Evolutionary conservation across 768 basidiomycete genomes (phyloP), one percentile per base, ranked within the genome.

Genomic region (Cystobasidiopsis lactophilus): DNA sequence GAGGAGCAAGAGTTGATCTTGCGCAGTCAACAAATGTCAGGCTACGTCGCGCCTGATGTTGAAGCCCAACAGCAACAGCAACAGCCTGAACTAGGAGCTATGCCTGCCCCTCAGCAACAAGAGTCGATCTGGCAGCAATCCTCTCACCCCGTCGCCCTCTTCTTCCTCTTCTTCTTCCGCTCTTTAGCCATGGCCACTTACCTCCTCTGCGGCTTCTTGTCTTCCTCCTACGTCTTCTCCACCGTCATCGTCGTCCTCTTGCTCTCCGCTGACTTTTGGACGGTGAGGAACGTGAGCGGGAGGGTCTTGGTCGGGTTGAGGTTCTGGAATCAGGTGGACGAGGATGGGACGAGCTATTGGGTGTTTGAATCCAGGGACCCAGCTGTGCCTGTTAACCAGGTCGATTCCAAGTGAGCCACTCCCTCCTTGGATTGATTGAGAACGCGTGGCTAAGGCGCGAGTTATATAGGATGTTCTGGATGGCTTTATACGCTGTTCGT

Each of bases 271-370:
- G 93, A 98, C 69, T 98, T 98, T 66, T 98, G 91, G 93, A 95
- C 91, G 61, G 86, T 85, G 59, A 72, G 88, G 81, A 98, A 98
- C 62, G 86, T 98, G 14, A 76, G 88, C 0, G 93, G 93, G 2
- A 72, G 93, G 58, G 86, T 81, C 23, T 71, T 98, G 16, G 93
- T 96, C 11, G 93, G 93, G 21, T 70, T 98, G 56, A 73, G 93
- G 51, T 98, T 89, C 64, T 96, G 91, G 91, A 98, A 96, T 65
- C 89, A 96, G 68, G 86, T 96, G 14, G 88, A 96, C 62, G 88
- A 95, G 51, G 88, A 95, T 58, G 93, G 93, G 2, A 62, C 61
- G 40, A 54, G 51, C 66, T 89, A 80, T 60, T 98, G 93, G 93
- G 89, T 98, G 11, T 98, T 98, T 59, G 93, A 98, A 69, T 82